Percentiles rank a stretch among this genome's conserved stretches.
Evolutionary conservation across 2,329 filamentous ascomycete species (phyloP).

Genomic region (Ophiostoma sp.): DNA sequence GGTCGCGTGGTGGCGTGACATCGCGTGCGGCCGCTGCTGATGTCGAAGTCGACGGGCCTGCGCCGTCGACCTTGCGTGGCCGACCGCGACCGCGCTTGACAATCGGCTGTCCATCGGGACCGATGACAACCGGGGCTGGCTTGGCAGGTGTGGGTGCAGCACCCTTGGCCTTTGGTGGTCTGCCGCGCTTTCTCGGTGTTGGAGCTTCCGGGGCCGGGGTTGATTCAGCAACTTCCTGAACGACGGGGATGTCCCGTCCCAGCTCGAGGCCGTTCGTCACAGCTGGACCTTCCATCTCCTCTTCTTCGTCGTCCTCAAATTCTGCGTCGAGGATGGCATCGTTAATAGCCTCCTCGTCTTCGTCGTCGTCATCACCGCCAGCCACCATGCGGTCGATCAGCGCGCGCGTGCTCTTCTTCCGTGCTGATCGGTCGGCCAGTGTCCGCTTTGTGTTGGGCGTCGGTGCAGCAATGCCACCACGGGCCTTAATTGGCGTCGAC

Average conservation of each 20-base stretch:
- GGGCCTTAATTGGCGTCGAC: slow-evolving; percentile 33
- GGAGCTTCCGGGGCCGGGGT: slow-evolving; percentile 34
- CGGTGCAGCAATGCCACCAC: slow-evolving; percentile 30
- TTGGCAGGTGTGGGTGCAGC: slow-evolving; percentile 23
- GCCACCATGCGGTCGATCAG: slow-evolving; percentile 71
- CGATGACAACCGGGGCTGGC: slow-evolving; percentile 34
- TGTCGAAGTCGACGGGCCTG: slow-evolving; percentile 39
- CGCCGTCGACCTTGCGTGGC: slow-evolving; percentile 33
- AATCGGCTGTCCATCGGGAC: slow-evolving; percentile 41
- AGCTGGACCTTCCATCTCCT: slow-evolving; percentile 48
- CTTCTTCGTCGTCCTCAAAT: slow-evolving; percentile 38
- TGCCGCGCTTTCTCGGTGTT: slow-evolving; percentile 46
- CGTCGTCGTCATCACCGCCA: slow-evolving; percentile 67
- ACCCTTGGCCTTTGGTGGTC: slow-evolving; percentile 27
- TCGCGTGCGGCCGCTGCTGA: slow-evolving; percentile 27
- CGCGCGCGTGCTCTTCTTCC: slow-evolving; percentile 77
- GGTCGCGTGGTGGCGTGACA: slow-evolving; percentile 75
- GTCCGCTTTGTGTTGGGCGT: slow-evolving; percentile 63
- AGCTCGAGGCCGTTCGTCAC: slow-evolving; percentile 35
- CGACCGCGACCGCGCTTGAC: slow-evolving; percentile 28
- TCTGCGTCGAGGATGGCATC: slow-evolving; percentile 65
- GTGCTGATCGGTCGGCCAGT: slow-evolving; percentile 81
- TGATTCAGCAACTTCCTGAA: slow-evolving; percentile 32
- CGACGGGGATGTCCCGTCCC: slow-evolving; percentile 11
- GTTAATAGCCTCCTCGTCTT: slow-evolving; percentile 67